These are phyloP conservation scores for Lonicera japonica DNA, from an alignment of 129 eudicot species.

Conservation along the genomic window DNA sequence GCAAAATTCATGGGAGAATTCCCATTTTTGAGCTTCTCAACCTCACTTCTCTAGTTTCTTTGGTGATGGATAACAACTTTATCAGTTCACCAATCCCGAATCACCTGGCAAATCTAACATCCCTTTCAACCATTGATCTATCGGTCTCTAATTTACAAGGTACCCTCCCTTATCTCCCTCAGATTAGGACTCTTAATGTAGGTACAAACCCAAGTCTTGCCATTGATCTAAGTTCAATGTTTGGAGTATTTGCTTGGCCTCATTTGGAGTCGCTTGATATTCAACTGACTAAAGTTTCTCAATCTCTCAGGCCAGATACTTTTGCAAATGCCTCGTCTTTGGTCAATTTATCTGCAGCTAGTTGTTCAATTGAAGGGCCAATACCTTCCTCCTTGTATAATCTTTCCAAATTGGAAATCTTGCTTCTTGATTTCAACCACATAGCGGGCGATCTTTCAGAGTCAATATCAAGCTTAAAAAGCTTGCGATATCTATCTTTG, in stretches of 20 bases:
- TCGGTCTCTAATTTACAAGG: slow-evolving; percentile 3
- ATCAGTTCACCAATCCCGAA: not conserved
- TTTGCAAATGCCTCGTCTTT: slow-evolving; percentile 5
- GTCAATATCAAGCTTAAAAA: slow-evolving; percentile 5
- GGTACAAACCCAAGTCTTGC: slow-evolving; percentile 2
- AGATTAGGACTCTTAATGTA: not conserved
- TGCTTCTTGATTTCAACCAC: slow-evolving; percentile 7
- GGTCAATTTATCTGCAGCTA: slow-evolving; percentile 1
- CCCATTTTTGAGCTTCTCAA: slow-evolving; percentile 5
- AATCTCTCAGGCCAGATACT: not conserved
- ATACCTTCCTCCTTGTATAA: slow-evolving; percentile 8
- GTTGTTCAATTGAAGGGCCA: slow-evolving; percentile 10
- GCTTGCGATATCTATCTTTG: not conserved
- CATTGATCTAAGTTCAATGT: slow-evolving; percentile 8
- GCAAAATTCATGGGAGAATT: slow-evolving; percentile 2
- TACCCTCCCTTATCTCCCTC: slow-evolving; percentile 17
- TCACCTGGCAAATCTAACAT: slow-evolving; percentile 8
- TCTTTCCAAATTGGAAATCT: slow-evolving; percentile 6
- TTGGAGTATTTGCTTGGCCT: slow-evolving; percentile 9
- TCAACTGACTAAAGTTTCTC: slow-evolving; percentile 2
- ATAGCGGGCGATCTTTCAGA: slow-evolving; percentile 10
- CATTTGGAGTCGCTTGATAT: slow-evolving; percentile 1
- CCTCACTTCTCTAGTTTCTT: slow-evolving; percentile 7
- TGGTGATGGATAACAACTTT: slow-evolving; percentile 5
- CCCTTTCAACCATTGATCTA: slow-evolving; percentile 9